phyloP scores from a whole-genome alignment of 441 rosid genomes.

The Erodium moschatum region DNA sequence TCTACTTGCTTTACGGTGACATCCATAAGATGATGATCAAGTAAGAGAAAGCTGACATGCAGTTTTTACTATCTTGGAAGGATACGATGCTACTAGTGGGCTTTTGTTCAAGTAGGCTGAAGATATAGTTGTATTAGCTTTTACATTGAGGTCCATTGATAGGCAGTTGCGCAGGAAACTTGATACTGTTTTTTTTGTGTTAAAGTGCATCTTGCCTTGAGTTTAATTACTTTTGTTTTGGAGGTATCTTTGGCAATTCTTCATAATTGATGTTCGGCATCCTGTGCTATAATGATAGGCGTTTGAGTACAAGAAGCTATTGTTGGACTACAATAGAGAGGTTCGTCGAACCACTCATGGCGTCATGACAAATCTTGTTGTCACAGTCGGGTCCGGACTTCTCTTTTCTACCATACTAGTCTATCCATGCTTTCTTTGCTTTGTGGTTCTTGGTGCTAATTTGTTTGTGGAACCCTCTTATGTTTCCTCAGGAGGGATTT shows the following conservation, averaged over 20 bases:
- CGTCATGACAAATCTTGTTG: conserved; percentile 65
- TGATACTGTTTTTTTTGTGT: background rate
- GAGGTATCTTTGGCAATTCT: conserved; percentile 2
- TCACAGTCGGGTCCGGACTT: conserved; percentile 59
- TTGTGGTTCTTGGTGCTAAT: conserved; percentile 10
- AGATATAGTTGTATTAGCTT: background rate
- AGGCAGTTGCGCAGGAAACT: background rate
- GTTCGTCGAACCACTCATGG: conserved; percentile 91
- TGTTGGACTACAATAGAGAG: conserved; percentile 86
- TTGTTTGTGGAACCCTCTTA: conserved; percentile 19
- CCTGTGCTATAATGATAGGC: conserved; percentile 34
- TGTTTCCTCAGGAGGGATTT: conserved; percentile 66
- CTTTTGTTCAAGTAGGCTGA: background rate
- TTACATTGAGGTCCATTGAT: background rate
- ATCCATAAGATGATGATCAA: too few species aligned
- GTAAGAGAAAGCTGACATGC: too few species aligned
- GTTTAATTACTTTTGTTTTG: conserved; percentile 9
- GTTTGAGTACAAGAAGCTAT: conserved; percentile 79
- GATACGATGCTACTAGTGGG: background rate
- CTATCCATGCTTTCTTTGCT: conserved; percentile 6
- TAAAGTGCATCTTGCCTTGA: background rate
- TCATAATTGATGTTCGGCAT: conserved; percentile 10
- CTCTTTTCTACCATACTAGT: background rate
- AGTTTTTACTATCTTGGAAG: too few species aligned
- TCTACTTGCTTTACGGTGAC: too few species aligned